Evolutionary conservation across 495 filamentous ascomycete genomes (phyloP).

Genomic region (Ascodesmis nigricans): DNA sequence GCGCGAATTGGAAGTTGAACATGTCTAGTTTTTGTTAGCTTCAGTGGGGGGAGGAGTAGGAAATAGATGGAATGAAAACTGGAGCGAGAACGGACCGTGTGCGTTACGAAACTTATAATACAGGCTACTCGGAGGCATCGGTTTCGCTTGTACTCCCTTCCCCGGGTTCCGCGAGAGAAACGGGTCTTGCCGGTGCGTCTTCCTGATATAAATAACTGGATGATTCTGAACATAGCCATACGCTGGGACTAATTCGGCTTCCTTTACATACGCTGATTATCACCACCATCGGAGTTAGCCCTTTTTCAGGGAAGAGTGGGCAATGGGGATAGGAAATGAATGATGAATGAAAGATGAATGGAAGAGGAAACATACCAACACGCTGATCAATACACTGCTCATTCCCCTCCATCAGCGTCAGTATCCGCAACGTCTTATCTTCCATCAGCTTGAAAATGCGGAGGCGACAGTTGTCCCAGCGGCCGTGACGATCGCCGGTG

Average conservation of each 20-base stretch:
- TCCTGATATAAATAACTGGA: conserved; percentile 14
- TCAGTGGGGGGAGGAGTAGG: not conserved
- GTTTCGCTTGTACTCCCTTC: conserved; percentile 2
- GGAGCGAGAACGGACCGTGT: conserved; percentile 5
- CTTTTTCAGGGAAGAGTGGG: no score
- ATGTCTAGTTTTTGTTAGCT: conserved; percentile 9
- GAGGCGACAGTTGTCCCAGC: conserved; percentile 13
- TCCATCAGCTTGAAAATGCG: conserved; percentile 9
- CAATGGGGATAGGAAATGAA: no score
- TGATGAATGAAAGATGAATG: not conserved
- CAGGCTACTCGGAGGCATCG: conserved; percentile 7
- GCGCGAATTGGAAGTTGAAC: conserved; percentile 16
- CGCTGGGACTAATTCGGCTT: conserved; percentile 13
- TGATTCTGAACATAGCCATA: conserved; percentile 14
- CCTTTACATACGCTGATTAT: conserved; percentile 10
- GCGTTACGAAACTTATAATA: conserved; percentile 13
- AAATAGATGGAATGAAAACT: not conserved
- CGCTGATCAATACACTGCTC: conserved; percentile 14
- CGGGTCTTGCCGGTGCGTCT: conserved; percentile 1
- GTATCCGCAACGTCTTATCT: conserved; percentile 8
- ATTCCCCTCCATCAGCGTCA: conserved; percentile 10
- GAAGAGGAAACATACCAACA: conserved; percentile 3
- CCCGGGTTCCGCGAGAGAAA: conserved; percentile 1
- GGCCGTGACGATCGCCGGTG: conserved; percentile 12
- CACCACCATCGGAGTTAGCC: no score